Evolutionary conservation across 2,329 filamentous ascomycete species (phyloP).

Genomic region (Xylaria multiplex): DNA sequence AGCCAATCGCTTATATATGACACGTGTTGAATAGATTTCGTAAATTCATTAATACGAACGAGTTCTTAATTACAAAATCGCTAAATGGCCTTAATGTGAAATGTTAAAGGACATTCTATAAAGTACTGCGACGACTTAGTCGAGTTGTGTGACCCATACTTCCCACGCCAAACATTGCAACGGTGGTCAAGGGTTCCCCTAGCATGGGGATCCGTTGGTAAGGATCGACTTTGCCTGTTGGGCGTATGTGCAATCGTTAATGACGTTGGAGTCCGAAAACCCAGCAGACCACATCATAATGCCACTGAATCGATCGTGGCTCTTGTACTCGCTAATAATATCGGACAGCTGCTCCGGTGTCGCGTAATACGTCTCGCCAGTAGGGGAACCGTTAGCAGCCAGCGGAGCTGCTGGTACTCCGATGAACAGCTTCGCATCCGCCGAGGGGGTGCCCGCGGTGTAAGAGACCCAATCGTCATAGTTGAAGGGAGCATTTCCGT

Average conservation of each 20-base stretch:
- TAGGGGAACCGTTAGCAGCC: conserved; percentile 50
- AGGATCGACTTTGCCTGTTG: conserved; percentile 54
- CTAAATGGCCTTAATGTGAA: conserved; percentile 9
- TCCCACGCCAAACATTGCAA: neutral
- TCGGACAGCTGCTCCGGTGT: conserved; percentile 47
- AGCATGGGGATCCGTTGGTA: conserved; percentile 47
- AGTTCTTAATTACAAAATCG: conserved; percentile 10
- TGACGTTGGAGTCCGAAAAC: conserved; percentile 51
- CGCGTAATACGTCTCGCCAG: conserved; percentile 51
- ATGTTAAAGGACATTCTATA: conserved; percentile 12
- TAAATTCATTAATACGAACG: conserved; percentile 7
- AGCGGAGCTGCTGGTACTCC: conserved; percentile 53
- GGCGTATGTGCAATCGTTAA: conserved; percentile 55
- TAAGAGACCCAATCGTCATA: conserved; percentile 51
- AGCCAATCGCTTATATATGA: neutral
- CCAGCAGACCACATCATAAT: conserved; percentile 57
- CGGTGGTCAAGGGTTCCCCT: neutral
- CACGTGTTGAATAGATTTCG: neutral
- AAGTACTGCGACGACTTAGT: conserved; percentile 18
- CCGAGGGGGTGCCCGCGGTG: conserved; percentile 48
- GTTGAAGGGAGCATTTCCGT: conserved; percentile 50
- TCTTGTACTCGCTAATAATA: conserved; percentile 47
- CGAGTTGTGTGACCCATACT: conserved; percentile 18
- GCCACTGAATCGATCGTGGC: conserved; percentile 49
- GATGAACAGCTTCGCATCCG: conserved; percentile 52